A percentile compares a stretch with the other conserved stretches of the same genome.
Evolutionary conservation across 192 early-diverging fungal species (phyloP).

Genomic region (Mortierella hygrophila): DNA sequence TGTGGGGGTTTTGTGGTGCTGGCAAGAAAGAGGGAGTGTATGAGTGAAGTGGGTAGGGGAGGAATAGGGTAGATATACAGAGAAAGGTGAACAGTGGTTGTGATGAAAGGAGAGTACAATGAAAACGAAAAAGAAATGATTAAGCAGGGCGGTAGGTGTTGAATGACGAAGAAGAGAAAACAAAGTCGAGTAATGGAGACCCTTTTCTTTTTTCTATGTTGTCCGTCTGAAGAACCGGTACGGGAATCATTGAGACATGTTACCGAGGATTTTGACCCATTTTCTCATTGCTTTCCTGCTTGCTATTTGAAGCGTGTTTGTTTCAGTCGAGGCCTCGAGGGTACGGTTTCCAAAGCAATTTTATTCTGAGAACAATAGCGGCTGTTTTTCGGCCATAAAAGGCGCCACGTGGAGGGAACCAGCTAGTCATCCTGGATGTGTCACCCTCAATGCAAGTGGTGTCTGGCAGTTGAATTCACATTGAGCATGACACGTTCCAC

Average conservation of each 20-base stretch:
- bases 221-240: neutral
- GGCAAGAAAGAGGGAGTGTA: neutral
- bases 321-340: neutral
- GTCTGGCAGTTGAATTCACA: neutral
- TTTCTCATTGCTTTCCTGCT: neutral
- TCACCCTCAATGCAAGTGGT: neutral
- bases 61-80: neutral
- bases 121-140: neutral
- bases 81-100: neutral
- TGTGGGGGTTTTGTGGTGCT: neutral
- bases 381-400: neutral
- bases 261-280: neutral
- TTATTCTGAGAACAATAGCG: neutral
- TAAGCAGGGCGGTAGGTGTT: neutral
- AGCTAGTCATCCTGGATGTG: neutral
- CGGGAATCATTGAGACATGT: neutral
- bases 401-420: neutral
- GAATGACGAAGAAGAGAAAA: neutral
- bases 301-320: slow-evolving; percentile 1
- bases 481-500: too few species aligned
- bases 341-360: neutral
- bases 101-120: too few species aligned
- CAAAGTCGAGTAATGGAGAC: neutral
- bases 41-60: neutral
- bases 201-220: neutral